Base-by-base conservation (phyloP, 257 asterid species). In the Solanum tarapatanum region DNA sequence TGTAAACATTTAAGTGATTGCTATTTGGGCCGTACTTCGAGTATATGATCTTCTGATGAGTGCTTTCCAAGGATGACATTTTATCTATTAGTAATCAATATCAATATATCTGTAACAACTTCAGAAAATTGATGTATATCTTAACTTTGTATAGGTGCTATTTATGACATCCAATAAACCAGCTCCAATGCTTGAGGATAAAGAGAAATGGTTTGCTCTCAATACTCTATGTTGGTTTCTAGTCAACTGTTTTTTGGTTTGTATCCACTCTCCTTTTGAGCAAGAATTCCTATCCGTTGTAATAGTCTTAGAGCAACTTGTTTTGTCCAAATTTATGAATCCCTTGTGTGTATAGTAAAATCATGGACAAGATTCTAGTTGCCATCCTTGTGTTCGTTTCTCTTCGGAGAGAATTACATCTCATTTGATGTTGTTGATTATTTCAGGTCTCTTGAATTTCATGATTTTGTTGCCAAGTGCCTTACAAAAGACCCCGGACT, bases 121-220 rank as follows among this genome's bases (percentile, higher is more conserved):
- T 91, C 77, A 87, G 89, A 68, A 86, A 87, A 89, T 88, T 89
- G 77, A 89, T 37, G 43, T 87, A 86, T 87, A 19, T 89, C 48
- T 41, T 41, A 41, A 41, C 48, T 11, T 41, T 41, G 48, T 41
- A 41, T 88, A 95, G 99, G 99, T 97, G 76, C 91, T 97, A 90
- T 97, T 97, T 89, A 97, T 95, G 99, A 95, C 94, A 89, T 95
- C 98, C 82, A 94, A 89, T 72, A 98, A 97, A 89, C 98, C 99
- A 86, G 98, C 99, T 90, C 99, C 99, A 77, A 97, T 95, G 98
- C 99, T 97, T 21, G 98, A 97, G 92, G 99, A 97, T 90, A 97
- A 96, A 91, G 98, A 97, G 88, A 97, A 95, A 91, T 97, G 99
- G 99, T 95, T 86, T 86, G 94, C 86, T 92, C 86, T 90, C 84